Percentiles rank a stretch among this genome's conserved stretches.
Evolutionary conservation across 1,139 yeast species (phyloP).

Genomic region (Saccharomyces hybrid): DNA sequence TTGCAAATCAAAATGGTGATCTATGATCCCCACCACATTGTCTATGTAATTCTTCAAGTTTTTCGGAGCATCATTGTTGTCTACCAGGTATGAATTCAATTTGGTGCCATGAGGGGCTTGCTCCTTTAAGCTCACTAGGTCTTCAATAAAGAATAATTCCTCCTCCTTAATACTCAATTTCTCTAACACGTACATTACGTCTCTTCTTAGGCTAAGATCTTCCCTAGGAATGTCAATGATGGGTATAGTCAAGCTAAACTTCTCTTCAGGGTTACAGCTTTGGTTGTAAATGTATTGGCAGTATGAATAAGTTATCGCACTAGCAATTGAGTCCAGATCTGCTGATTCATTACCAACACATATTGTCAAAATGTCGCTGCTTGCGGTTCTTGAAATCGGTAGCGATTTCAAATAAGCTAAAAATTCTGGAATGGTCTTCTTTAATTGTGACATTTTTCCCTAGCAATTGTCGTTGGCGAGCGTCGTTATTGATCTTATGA

Average conservation of each 20-base stretch:
- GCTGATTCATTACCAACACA: conserved; percentile 67
- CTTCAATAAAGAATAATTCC: conserved; percentile 60
- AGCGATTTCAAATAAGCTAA: conserved; percentile 4
- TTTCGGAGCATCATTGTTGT: conserved; percentile 70
- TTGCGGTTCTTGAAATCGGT: not conserved
- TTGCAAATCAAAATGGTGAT: conserved; percentile 77
- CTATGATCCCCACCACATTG: conserved; percentile 57
- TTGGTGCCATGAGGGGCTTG: conserved; percentile 8
- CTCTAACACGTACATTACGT: conserved; percentile 49
- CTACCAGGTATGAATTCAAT: conserved; percentile 57
- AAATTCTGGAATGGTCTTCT: conserved; percentile 4
- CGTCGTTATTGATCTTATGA: not conserved
- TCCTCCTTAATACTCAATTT: conserved; percentile 43
- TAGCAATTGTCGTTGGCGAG: not conserved
- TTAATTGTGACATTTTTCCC: not conserved
- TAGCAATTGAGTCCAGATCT: conserved; percentile 79
- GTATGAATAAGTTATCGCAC: conserved; percentile 66
- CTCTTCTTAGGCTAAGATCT: conserved; percentile 65
- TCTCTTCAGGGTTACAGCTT: conserved; percentile 15
- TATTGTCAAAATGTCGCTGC: not conserved
- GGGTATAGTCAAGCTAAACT: conserved; percentile 39
- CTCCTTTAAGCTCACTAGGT: conserved; percentile 34
- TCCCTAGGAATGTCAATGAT: conserved; percentile 60
- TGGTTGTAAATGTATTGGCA: conserved; percentile 34
- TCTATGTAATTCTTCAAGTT: conserved; percentile 32